Evolutionary conservation across 2,329 filamentous ascomycete species (phyloP).

Genomic region (Ceratocystis albifundus): DNA sequence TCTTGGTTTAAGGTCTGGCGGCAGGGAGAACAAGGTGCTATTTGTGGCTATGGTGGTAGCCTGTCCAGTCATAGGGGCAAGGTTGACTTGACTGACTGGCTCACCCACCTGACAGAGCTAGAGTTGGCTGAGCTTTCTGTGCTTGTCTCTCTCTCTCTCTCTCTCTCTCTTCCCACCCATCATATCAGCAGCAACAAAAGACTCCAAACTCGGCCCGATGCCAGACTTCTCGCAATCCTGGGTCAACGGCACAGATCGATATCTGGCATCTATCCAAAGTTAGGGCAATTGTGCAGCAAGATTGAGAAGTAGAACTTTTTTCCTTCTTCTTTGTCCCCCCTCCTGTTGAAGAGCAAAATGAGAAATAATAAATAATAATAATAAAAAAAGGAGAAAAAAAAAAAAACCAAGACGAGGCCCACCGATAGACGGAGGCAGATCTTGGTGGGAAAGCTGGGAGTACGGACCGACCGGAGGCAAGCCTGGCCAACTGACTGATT

Average conservation of each 20-base stretch:
- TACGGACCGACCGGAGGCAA: background rate
- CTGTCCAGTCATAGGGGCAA: too few relatives aligned
- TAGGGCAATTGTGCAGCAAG: background rate
- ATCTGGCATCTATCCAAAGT: background rate
- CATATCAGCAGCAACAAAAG: too few relatives aligned
- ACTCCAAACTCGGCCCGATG: background rate
- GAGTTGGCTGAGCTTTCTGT: background rate
- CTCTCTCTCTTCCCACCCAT: background rate
- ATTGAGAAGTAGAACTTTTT: background rate
- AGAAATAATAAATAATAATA: background rate
- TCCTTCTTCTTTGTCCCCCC: background rate
- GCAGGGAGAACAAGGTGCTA: too few relatives aligned
- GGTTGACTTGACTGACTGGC: background rate
- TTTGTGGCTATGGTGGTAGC: too few relatives aligned
- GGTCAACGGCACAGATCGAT: background rate
- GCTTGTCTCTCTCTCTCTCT: background rate
- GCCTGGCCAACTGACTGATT: background rate
- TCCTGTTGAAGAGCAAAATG: background rate
- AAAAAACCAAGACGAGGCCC: too few relatives aligned
- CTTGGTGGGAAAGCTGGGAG: background rate
- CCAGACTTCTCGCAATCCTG: background rate
- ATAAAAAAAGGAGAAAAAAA: background rate
- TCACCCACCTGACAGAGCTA: background rate
- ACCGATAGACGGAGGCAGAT: background rate
- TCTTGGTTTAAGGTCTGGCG: too few relatives aligned